Conservation (phyloP, 257 asterid species). For the Ajuga chamaepitys region DNA sequence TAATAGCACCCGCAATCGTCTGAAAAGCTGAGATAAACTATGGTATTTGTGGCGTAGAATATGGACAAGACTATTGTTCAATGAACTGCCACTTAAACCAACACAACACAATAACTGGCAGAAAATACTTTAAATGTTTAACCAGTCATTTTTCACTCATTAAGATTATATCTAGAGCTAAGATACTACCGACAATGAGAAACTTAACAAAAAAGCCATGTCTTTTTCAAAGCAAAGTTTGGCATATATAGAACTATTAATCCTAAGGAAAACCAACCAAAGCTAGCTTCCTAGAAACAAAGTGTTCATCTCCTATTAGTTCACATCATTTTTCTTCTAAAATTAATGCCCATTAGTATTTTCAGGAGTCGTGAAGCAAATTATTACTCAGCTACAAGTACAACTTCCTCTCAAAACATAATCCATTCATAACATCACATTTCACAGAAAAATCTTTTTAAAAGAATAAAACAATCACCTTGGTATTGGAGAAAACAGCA, state of each 20-base stretch:
- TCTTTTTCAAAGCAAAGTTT: no score
- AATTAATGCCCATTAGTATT: not conserved
- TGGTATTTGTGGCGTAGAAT: not conserved
- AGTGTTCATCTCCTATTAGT: conserved; percentile 1
- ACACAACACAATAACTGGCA: not conserved
- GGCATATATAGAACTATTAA: no score
- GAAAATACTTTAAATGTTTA: not conserved
- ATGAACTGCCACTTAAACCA: not conserved
- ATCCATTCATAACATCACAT: not conserved
- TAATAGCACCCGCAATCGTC: not conserved
- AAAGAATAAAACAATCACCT: conserved; percentile 41
- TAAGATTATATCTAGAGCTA: not conserved
- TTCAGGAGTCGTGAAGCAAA: not conserved
- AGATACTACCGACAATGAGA: no score
- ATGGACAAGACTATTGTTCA: not conserved
- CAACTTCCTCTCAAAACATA: not conserved
- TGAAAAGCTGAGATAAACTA: not conserved
- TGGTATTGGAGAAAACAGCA: conserved; percentile 63
- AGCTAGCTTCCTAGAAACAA: no score
- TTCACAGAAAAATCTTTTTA: not conserved
- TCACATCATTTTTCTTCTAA: not conserved
- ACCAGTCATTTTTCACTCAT: not conserved
- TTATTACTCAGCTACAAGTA: not conserved
- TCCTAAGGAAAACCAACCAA: not conserved
- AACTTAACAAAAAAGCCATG: no score